Percentiles rank a stretch among this genome's conserved stretches.
phyloP scores from a whole-genome alignment of 2,329 filamentous ascomycete genomes.

The Alternaria brassicae region DNA sequence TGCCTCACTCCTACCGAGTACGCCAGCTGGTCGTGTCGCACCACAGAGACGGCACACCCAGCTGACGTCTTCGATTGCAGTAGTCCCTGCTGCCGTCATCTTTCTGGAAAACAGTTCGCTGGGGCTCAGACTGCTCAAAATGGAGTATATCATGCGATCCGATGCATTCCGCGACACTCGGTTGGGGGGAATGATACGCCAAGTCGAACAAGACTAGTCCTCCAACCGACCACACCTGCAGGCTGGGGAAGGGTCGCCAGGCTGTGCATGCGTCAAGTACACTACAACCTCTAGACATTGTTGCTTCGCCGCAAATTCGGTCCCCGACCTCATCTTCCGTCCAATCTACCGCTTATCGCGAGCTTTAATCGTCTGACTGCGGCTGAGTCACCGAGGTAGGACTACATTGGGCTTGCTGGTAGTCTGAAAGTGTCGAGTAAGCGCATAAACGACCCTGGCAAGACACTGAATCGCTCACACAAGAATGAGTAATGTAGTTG shows the following conservation, averaged over 20 bases:
- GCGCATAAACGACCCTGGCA: slow-evolving; percentile 6
- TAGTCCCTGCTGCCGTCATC: slow-evolving; percentile 29
- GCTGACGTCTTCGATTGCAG: slow-evolving; percentile 38
- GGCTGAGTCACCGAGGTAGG: slow-evolving; percentile 21
- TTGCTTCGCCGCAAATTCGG: slow-evolving; percentile 24
- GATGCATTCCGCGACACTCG: slow-evolving; percentile 33
- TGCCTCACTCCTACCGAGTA: background rate
- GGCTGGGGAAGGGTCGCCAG: slow-evolving; percentile 19
- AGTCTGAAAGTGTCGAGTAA: slow-evolving; percentile 6
- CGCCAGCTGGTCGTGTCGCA: slow-evolving; percentile 27
- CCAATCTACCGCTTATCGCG: slow-evolving; percentile 18
- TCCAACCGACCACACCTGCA: slow-evolving; percentile 8
- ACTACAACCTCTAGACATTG: slow-evolving; percentile 17
- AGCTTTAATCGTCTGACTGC: slow-evolving; percentile 21
- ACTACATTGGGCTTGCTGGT: background rate
- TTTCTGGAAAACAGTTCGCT: slow-evolving; percentile 40
- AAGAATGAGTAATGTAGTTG: slow-evolving; percentile 1
- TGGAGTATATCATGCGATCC: slow-evolving; percentile 41
- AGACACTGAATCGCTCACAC: slow-evolving; percentile 1
- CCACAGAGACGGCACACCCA: slow-evolving; percentile 28
- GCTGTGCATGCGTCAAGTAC: slow-evolving; percentile 28
- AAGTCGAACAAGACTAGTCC: slow-evolving; percentile 11
- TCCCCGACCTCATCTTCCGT: slow-evolving; percentile 28
- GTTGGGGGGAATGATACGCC: slow-evolving; percentile 4
- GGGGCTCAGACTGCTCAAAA: slow-evolving; percentile 29